phyloP scores from a whole-genome alignment of 345 rosid genomes.

The Murraya koenigii region DNA sequence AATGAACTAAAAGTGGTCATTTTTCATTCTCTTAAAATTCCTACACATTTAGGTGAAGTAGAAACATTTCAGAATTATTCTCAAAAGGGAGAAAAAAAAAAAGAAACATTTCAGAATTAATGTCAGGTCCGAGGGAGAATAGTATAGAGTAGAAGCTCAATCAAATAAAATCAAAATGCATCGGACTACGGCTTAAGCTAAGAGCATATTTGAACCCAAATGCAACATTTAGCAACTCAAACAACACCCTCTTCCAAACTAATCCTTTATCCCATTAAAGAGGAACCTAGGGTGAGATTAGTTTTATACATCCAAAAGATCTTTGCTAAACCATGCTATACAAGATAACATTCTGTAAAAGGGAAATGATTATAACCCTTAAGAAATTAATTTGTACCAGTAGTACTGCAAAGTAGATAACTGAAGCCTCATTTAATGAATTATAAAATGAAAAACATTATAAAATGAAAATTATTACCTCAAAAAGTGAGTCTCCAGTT shows the following conservation, averaged over 20 bases:
- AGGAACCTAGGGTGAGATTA: not conserved
- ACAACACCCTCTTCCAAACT: not conserved
- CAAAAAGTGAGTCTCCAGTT: constrained; percentile 71
- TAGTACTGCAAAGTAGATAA: not conserved
- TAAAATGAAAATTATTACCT: constrained; percentile 40
- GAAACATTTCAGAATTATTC: constrained; percentile 1
- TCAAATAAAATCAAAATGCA: not conserved
- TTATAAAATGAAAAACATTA: not conserved
- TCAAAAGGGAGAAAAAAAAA: not conserved
- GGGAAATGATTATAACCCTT: not conserved
- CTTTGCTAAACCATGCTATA: not conserved
- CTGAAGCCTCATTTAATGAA: not conserved
- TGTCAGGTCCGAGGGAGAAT: constrained; percentile 3
- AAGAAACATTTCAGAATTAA: not conserved
- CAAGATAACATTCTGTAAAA: not conserved
- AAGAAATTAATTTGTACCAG: not conserved
- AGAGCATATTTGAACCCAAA: not conserved
- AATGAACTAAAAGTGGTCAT: not conserved
- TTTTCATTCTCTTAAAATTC: not conserved
- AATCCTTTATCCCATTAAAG: not conserved
- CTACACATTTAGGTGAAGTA: not conserved
- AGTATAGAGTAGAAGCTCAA: not conserved
- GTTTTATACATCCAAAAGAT: not conserved
- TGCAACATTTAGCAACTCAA: not conserved
- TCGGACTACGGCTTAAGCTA: not conserved